A percentile compares a stretch with the other conserved stretches of the same genome.
Conservation (phyloP, 2,329 filamentous ascomycete genomes). For the Alternaria brassicae region DNA sequence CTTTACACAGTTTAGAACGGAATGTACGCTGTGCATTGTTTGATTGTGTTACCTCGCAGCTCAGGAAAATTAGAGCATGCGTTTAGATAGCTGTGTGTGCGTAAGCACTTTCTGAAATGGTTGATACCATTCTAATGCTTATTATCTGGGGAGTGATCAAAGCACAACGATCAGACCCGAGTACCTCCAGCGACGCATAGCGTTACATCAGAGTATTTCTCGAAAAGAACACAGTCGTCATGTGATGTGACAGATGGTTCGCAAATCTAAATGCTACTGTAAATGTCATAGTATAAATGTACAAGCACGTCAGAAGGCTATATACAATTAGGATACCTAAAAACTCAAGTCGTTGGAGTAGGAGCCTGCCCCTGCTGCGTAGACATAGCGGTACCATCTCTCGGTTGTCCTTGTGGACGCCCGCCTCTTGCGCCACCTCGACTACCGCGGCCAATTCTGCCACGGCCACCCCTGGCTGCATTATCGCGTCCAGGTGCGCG, state of each 20-base stretch:
- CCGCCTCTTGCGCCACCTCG: conserved; percentile 36
- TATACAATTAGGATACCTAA: background rate
- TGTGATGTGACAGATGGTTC: background rate
- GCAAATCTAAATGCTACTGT: background rate
- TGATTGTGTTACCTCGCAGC: background rate
- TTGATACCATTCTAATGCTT: background rate
- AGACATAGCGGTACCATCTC: conserved; percentile 16
- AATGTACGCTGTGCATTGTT: too few relatives aligned
- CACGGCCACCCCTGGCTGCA: conserved; percentile 24
- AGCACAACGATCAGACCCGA: rapidly evolving
- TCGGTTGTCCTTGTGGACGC: conserved; percentile 21
- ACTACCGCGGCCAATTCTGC: conserved; percentile 28
- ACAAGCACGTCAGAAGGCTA: background rate
- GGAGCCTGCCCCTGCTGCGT: background rate
- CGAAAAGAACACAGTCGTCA: background rate
- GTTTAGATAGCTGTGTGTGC: too few relatives aligned
- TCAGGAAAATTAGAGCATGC: background rate
- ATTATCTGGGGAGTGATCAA: background rate
- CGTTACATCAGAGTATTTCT: background rate
- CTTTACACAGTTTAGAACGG: too few relatives aligned
- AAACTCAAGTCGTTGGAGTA: background rate
- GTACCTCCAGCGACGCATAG: background rate
- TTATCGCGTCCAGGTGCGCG: conserved; percentile 13
- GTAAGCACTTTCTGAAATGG: background rate
- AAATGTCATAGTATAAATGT: background rate